These are phyloP conservation scores for Cystoisospora suis DNA, from an alignment of 169 alveolate genomes.

Conservation along the genomic window DNA sequence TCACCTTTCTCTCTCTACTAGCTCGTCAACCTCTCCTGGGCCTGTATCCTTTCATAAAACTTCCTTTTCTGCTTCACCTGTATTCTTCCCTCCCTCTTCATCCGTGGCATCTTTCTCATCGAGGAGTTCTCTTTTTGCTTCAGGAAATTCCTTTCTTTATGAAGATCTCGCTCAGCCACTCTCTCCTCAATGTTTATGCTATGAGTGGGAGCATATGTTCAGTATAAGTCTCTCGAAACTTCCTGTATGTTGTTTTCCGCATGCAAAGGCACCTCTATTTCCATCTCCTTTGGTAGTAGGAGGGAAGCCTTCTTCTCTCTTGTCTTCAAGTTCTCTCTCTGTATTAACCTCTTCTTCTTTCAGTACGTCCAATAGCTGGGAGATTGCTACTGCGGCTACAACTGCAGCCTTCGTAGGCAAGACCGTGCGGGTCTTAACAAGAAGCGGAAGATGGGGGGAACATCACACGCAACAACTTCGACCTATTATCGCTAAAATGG, in stretches of 20 bases:
- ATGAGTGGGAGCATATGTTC: background rate
- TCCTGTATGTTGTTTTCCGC: background rate
- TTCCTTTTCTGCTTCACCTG: background rate
- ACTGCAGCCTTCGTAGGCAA: slow-evolving; percentile 46
- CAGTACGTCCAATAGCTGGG: background rate
- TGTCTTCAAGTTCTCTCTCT: too few species aligned
- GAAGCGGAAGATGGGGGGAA: slow-evolving; percentile 59
- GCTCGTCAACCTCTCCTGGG: background rate
- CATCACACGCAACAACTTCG: background rate
- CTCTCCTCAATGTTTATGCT: background rate
- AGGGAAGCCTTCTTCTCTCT: background rate
- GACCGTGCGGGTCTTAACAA: slow-evolving; percentile 60
- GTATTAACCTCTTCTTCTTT: background rate
- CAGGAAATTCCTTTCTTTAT: background rate
- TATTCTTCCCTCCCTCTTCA: background rate
- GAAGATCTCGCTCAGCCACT: background rate
- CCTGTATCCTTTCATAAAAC: too few species aligned
- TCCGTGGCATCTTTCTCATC: background rate
- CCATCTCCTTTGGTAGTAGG: background rate
- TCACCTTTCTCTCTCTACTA: background rate
- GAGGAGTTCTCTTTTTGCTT: background rate
- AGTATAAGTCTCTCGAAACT: background rate
- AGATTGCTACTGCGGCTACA: slow-evolving; percentile 37
- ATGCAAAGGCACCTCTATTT: background rate
- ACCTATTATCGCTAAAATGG: background rate